These are phyloP conservation scores for Boletus subcaerulescens DNA, from an alignment of 768 basidiomycete genomes.

Conservation along the genomic window DNA sequence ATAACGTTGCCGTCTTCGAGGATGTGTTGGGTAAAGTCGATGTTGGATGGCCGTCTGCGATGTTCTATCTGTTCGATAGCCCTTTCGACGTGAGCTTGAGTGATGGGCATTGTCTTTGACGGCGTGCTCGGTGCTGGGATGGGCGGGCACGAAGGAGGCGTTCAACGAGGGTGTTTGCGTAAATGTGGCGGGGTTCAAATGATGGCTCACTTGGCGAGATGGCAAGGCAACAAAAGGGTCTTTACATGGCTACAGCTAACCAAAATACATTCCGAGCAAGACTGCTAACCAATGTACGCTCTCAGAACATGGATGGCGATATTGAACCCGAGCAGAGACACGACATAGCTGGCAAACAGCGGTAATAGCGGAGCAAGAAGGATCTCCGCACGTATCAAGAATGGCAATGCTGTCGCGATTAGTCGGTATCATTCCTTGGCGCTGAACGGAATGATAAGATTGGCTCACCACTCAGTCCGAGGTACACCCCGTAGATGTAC, in stretches of 20 bases:
- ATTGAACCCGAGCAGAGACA: conserved; percentile 89
- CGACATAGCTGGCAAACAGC: conserved; percentile 79
- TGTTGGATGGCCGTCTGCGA: conserved; percentile 50
- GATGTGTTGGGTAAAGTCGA: conserved; percentile 90
- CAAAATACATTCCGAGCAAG: not conserved
- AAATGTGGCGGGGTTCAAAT: conserved; percentile 29
- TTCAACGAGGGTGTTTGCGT: conserved; percentile 10
- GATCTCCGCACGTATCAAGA: conserved; percentile 85
- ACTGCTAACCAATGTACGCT: conserved; percentile 64
- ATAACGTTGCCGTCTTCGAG: conserved; percentile 91
- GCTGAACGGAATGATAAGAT: conserved; percentile 1
- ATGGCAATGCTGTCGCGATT: conserved; percentile 71
- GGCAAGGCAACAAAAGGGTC: not conserved
- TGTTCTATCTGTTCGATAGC: conserved; percentile 39
- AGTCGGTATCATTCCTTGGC: not conserved
- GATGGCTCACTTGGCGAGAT: conserved; percentile 6
- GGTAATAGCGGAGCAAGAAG: conserved; percentile 90
- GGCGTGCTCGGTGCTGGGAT: conserved; percentile 4
- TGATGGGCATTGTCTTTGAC: conserved; percentile 30
- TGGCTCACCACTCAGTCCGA: conserved; percentile 72
- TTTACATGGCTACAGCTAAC: conserved; percentile 9
- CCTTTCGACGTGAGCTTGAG: conserved; percentile 35
- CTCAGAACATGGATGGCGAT: conserved; percentile 78
- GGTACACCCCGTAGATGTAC: conserved; percentile 89
- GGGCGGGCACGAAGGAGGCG: conserved; percentile 1